A percentile compares a stretch with the other conserved stretches of the same genome.
These are phyloP conservation scores for Leccinum pachyderme DNA, from an alignment of 1,284 basidiomycete species.

Conservation along the genomic window DNA sequence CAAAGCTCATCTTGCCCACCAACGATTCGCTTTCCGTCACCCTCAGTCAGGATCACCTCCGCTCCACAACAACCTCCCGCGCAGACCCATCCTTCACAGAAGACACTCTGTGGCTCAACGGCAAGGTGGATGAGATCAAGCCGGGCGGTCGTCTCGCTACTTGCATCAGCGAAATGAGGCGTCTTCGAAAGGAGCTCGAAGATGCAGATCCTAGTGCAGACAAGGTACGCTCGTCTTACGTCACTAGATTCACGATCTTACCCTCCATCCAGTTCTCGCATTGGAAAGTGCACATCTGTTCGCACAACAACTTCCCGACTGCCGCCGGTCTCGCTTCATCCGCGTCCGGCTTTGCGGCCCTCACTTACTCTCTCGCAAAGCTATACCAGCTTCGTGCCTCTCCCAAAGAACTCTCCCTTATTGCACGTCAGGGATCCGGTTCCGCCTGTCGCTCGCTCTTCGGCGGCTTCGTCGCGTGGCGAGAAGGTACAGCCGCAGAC, in stretches of 20 bases:
- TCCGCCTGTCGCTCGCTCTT: slow-evolving; percentile 97
- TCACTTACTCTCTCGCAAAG: slow-evolving; percentile 85
- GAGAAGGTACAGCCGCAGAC: slow-evolving; percentile 53
- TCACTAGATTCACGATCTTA: slow-evolving; percentile 8
- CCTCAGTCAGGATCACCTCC: slow-evolving; percentile 93
- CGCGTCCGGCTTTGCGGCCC: slow-evolving; percentile 94
- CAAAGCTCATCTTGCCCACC: slow-evolving; percentile 92
- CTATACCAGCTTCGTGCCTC: slow-evolving; percentile 82
- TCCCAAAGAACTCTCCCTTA: slow-evolving; percentile 78
- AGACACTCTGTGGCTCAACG: slow-evolving; percentile 92
- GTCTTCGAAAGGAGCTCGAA: slow-evolving; percentile 75
- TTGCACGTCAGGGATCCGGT: slow-evolving; percentile 95
- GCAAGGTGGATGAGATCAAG: slow-evolving; percentile 87
- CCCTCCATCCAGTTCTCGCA: slow-evolving; percentile 57
- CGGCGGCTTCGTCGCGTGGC: slow-evolving; percentile 97
- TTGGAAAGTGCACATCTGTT: slow-evolving; percentile 82
- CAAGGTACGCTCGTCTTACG: slow-evolving; percentile 50
- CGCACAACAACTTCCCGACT: slow-evolving; percentile 99
- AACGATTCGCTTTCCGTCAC: slow-evolving; percentile 98
- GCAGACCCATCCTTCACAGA: slow-evolving; percentile 70
- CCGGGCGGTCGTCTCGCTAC: slow-evolving; percentile 75
- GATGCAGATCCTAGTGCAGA: slow-evolving; percentile 59
- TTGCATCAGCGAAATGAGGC: slow-evolving; percentile 88
- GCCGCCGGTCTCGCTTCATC: slow-evolving; percentile 98
- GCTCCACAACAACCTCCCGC: slow-evolving; percentile 91